These are phyloP conservation scores for Venturia aucupariae DNA, from an alignment of 2,329 filamentous ascomycete genomes.

Conservation along the genomic window DNA sequence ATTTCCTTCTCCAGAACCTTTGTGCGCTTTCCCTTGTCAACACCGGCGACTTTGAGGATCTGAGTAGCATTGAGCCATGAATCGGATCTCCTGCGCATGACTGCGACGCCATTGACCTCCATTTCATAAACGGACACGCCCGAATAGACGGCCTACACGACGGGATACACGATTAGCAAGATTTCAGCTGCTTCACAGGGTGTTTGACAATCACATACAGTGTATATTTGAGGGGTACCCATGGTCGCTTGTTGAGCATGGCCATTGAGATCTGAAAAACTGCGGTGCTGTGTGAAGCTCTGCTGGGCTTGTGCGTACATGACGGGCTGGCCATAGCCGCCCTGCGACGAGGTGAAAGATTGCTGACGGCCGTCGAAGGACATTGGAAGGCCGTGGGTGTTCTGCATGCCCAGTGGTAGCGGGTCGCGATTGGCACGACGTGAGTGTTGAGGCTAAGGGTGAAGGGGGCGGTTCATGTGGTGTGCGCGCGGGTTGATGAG, in stretches of 20 bases:
- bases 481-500: not conserved
- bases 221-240: slow-evolving; percentile 42
- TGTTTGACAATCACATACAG: slow-evolving; percentile 25
- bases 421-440: slow-evolving; percentile 17
- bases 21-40: slow-evolving; percentile 95
- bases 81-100: slow-evolving; percentile 92
- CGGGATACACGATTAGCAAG: not conserved
- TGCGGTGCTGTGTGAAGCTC: slow-evolving; percentile 27
- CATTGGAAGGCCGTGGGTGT: slow-evolving; percentile 5
- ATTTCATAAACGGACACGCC: slow-evolving; percentile 97
- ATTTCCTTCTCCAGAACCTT: slow-evolving; percentile 99
- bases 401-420: slow-evolving; percentile 16
- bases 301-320: slow-evolving; percentile 25
- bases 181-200: not conserved
- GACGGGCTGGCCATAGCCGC: slow-evolving; percentile 21
- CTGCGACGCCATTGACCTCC: slow-evolving; percentile 86
- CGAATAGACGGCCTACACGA: slow-evolving; percentile 70
- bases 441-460: slow-evolving; percentile 19
- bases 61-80: slow-evolving; percentile 98
- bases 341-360: slow-evolving; percentile 10
- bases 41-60: slow-evolving; percentile 92
- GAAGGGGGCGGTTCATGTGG: not conserved
- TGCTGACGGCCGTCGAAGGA: slow-evolving; percentile 12
- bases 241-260: slow-evolving; percentile 30
- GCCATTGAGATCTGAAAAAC: slow-evolving; percentile 30